These are phyloP conservation scores for Nothophoma quercina DNA, from an alignment of 2,329 filamentous ascomycete genomes.

Conservation along the genomic window DNA sequence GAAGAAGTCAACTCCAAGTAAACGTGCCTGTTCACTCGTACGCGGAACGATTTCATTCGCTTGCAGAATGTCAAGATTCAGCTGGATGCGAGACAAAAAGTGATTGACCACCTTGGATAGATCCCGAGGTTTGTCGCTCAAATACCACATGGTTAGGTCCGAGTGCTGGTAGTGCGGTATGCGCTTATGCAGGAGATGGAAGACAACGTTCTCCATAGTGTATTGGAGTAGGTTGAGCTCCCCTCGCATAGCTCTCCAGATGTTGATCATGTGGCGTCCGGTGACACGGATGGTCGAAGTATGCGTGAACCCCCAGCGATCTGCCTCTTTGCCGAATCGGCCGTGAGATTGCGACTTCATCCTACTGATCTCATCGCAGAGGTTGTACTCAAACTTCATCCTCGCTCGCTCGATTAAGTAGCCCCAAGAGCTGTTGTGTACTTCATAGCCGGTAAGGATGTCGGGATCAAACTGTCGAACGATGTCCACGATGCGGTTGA, in stretches of 20 bases:
- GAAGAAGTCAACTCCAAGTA: slow-evolving; percentile 95
- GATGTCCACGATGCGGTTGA: slow-evolving; percentile 85
- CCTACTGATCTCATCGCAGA: slow-evolving; percentile 90
- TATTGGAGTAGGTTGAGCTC: slow-evolving; percentile 93
- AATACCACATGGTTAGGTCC: slow-evolving; percentile 84
- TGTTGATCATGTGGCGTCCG: slow-evolving; percentile 93
- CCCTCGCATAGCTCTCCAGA: slow-evolving; percentile 95
- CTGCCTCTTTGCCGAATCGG: slow-evolving; percentile 83
- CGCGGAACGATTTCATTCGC: slow-evolving; percentile 86
- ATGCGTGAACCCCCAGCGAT: slow-evolving; percentile 92
- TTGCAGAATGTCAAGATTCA: slow-evolving; percentile 91
- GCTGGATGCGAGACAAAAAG: slow-evolving; percentile 75
- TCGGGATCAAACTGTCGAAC: slow-evolving; percentile 88
- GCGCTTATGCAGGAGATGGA: slow-evolving; percentile 85
- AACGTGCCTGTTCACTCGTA: slow-evolving; percentile 91
- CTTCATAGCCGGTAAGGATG: slow-evolving; percentile 92
- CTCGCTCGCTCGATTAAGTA: slow-evolving; percentile 91
- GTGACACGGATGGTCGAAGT: slow-evolving; percentile 93
- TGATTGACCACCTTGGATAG: slow-evolving; percentile 79
- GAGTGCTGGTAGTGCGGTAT: slow-evolving; percentile 87
- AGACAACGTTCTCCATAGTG: slow-evolving; percentile 94
- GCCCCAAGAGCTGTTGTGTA: slow-evolving; percentile 93
- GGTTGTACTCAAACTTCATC: slow-evolving; percentile 84
- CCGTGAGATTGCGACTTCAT: slow-evolving; percentile 86
- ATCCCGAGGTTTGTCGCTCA: slow-evolving; percentile 70